phyloP scores from a whole-genome alignment of 371 early-diverging fungal species.

The Mucor irregularis region DNA sequence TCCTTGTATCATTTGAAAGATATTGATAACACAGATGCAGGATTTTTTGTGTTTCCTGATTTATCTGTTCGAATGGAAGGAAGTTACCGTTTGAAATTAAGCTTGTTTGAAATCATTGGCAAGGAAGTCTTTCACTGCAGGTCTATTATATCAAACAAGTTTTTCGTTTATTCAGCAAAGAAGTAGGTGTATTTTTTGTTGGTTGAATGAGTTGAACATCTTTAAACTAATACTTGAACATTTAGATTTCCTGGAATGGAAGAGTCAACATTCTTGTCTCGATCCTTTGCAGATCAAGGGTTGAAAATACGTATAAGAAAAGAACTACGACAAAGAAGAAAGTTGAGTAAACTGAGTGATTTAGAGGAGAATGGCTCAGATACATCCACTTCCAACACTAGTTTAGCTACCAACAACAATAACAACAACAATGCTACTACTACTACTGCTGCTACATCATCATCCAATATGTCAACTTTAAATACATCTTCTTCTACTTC shows the following conservation, averaged over 20 bases:
- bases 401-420: too few relatives aligned
- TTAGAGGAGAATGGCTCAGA: too few relatives aligned
- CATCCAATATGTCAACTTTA: neutral
- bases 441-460: neutral
- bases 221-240: neutral
- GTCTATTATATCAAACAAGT: conserved; percentile 73
- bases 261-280: conserved; percentile 87
- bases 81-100: conserved; percentile 83
- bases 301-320: conserved; percentile 91
- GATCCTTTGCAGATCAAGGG: conserved; percentile 94
- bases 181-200: conserved; percentile 38
- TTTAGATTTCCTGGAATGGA: conserved; percentile 90
- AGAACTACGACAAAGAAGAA: conserved; percentile 53
- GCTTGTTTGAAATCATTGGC: conserved; percentile 85
- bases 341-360: conserved; percentile 11
- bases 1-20: conserved; percentile 89
- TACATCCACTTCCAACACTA: too few relatives aligned
- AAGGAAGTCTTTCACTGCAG: conserved; percentile 81
- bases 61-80: conserved; percentile 92
- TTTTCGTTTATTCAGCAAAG: conserved; percentile 90
- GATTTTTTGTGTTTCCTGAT: conserved; percentile 96
- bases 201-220: neutral
- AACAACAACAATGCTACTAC: neutral
- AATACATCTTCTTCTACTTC: neutral
- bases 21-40: conserved; percentile 83